Evolutionary conservation across 352 stramenopile species (phyloP), one percentile per base, ranked within the genome.

Genomic region (Albugo laibachii): DNA sequence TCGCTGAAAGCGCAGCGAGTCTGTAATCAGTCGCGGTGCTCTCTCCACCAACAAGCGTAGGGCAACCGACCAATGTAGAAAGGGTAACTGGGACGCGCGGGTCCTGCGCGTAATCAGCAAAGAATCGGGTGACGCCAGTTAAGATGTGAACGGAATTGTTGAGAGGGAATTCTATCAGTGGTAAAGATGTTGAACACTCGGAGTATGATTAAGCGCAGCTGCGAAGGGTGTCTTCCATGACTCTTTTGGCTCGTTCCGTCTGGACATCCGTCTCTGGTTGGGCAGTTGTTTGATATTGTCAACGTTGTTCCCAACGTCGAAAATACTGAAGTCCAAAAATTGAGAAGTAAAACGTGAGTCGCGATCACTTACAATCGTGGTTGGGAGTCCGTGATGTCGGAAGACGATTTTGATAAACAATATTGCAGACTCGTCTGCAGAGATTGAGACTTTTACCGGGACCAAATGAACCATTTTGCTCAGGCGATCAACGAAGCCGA

Each of bases 261-360:
- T 63, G 48, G 5, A 36, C 53, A 37, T 63, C 48, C 1, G 47
- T 54, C 36, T 57, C 20, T 0, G 48, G 48, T 2, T 45, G 37
- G 36, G 56, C 52, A 0, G 52, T 36, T n/a, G 43, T 48, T 2
- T 54, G 36, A 16, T 36, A 34, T 11, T 54, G 20, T 18, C 58
- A 16, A 6, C n/a, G n/a, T n/a, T n/a, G 53, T 63, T 14, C 40
- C 27, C n/a, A 47, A 57, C 45, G 13, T 18, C 13, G 36, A 57
- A 49, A 0, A 60, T 27, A 13, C n/a, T n/a, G n/a, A 47, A 13
- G 1, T 38, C 36, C 53, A 42, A 59, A 19, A 61, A 56, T 13
- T 49, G 42, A 16, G 46, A 48, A 4, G 54, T 56, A 18, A 64
- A 58, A 31, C 43, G 54, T 3, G 37, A 13, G 34, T 64, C 45